Conservation (phyloP, 1,284 basidiomycete genomes). For the Phellopilus nigrolimitatus region DNA sequence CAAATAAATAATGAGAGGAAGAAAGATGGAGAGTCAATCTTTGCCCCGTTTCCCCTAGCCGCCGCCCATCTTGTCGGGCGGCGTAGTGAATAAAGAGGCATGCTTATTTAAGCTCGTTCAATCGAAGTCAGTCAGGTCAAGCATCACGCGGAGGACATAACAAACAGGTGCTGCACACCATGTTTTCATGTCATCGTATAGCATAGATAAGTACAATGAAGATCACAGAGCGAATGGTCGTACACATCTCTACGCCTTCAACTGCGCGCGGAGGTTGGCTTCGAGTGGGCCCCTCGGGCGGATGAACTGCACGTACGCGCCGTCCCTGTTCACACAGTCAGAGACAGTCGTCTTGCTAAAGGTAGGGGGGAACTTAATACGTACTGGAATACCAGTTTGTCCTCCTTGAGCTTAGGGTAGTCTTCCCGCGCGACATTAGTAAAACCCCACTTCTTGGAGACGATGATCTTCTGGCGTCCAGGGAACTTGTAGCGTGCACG, state of each 20-base stretch:
- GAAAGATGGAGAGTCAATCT: conserved; percentile 38
- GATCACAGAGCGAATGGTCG: conserved; percentile 7
- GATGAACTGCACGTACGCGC: conserved; percentile 87
- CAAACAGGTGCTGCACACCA: background rate
- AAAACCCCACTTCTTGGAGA: conserved; percentile 98
- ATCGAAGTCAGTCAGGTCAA: background rate
- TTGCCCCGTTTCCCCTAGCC: conserved; percentile 80
- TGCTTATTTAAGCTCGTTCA: background rate
- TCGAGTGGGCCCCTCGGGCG: conserved; percentile 82
- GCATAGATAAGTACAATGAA: conserved; percentile 21
- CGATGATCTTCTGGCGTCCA: conserved; percentile 97
- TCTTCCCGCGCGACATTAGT: conserved; percentile 92
- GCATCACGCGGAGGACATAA: background rate
- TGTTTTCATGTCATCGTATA: background rate
- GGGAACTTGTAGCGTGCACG: conserved; percentile 99
- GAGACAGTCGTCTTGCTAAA: background rate
- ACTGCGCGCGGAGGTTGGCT: conserved; percentile 80
- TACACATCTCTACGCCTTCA: conserved; percentile 49
- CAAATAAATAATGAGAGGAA: conserved; percentile 1
- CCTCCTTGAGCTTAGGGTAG: conserved; percentile 84
- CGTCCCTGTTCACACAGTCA: conserved; percentile 49
- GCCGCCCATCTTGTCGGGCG: conserved; percentile 54
- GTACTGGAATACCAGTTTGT: conserved; percentile 83
- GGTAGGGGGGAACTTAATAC: conserved; percentile 31
- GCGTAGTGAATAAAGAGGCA: conserved; percentile 73